Conservation (phyloP, 345 rosid species). For the Psidium guajava region DNA sequence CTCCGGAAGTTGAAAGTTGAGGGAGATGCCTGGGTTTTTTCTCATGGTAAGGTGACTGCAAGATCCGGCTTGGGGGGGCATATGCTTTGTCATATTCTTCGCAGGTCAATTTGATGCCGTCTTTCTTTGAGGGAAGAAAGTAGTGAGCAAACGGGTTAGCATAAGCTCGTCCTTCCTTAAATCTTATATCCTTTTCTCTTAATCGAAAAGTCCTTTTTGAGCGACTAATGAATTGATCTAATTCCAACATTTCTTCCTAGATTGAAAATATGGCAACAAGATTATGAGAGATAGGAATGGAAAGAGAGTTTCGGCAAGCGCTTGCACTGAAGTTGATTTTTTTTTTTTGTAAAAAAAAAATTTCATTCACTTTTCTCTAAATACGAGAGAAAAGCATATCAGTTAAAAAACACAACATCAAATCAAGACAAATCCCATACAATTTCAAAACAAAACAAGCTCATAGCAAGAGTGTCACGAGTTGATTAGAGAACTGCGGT, state of each 20-base stretch:
- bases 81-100: constrained; percentile 36
- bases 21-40: constrained; percentile 25
- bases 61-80: not conserved
- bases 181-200: not conserved
- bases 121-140: not conserved
- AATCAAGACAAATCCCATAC: no score
- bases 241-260: not conserved
- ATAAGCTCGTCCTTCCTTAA: not conserved
- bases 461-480: no score
- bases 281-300: not conserved
- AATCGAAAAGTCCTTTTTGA: not conserved
- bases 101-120: not conserved
- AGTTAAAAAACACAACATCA: no score
- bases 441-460: no score
- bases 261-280: not conserved
- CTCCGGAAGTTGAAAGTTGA: not conserved
- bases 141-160: not conserved
- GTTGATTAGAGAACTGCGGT: no score
- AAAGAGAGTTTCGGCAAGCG: not conserved
- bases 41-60: constrained; percentile 5
- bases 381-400: no score
- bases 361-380: no score
- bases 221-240: not conserved
- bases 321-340: no score
- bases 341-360: no score